Conservation (phyloP, 495 filamentous ascomycete species). For the Penicillium flavigenum region DNA sequence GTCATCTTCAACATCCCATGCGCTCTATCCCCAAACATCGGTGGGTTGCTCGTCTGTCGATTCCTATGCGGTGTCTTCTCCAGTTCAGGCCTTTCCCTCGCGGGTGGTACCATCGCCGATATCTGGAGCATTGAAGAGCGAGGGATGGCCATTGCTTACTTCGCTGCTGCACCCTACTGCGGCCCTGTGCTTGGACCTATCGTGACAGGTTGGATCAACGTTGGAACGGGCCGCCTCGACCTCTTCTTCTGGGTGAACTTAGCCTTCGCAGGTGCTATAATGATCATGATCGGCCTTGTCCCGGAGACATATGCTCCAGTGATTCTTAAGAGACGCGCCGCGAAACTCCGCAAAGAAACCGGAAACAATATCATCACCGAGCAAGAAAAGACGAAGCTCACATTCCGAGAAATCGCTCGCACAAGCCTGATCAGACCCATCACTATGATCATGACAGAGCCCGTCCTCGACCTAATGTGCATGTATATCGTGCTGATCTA, state of each 20-base stretch:
- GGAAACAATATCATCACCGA: constrained; percentile 59
- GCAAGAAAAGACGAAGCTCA: constrained; percentile 30
- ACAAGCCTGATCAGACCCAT: constrained; percentile 44
- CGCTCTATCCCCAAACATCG: constrained; percentile 55
- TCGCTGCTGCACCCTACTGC: constrained; percentile 53
- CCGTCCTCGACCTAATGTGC: constrained; percentile 59
- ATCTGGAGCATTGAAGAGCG: constrained; percentile 59
- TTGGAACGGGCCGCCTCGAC: constrained; percentile 54
- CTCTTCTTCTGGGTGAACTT: constrained; percentile 50
- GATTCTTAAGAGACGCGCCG: constrained; percentile 57
- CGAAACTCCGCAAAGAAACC: constrained; percentile 54
- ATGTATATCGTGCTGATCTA: constrained; percentile 69
- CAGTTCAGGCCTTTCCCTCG: constrained; percentile 59
- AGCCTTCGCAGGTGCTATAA: constrained; percentile 45
- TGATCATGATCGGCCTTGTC: constrained; percentile 49
- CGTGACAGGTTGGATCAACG: constrained; percentile 54
- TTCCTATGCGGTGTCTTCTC: constrained; percentile 62
- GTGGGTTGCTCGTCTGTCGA: constrained; percentile 53
- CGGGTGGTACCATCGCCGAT: constrained; percentile 61
- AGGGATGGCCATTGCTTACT: constrained; percentile 59
- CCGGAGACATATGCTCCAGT: constrained; percentile 64
- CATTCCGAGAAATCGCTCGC: constrained; percentile 44
- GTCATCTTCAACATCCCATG: constrained; percentile 59
- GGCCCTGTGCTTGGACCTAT: constrained; percentile 61
- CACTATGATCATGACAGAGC: constrained; percentile 43